Base-by-base conservation (phyloP, 768 basidiomycete species). In the Leccinellum luteum region DNA sequence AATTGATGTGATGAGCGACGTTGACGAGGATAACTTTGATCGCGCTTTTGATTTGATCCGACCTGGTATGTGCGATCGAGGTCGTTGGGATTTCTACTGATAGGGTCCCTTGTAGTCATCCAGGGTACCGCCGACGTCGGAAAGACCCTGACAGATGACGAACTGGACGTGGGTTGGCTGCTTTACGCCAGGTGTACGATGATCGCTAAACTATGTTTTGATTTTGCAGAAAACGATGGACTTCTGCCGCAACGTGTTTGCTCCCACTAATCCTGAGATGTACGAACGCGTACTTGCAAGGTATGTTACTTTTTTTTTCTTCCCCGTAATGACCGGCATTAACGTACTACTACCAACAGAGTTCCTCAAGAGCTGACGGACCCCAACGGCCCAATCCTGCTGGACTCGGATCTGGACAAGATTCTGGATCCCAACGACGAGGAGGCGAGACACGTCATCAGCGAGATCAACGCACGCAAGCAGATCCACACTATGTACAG, bases 381-480 rank as follows among this genome's bases (percentile, higher is more conserved):
- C 27, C 51, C 55, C 4, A 14, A 30, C 2, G 56, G 31, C 13
- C 59, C 55, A 3, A 47, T 60, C 48, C 21, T 57, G 34, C 13
- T 51, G 0, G 55, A 56, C 21, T 31, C n/a, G 0, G 51, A 60
- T 9, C 14, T 57, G 2, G 17, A 53, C 6, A 32, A 7, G 38
- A 31, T 57, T 9, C 27, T 60, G 10, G 55, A 53, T 49, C 31
- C 28, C 2, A 27, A 23, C 1, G 55, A 60, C 19, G 56, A 58
- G 14, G 63, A 64, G 1, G 56, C 59, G 2, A 61, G 23, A 50
- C 14, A 27, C 2, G 59, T 64, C 1, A 25, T 64, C 19, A n/a
- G 44, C 9, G 59, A 64, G 53, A 60, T 64, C 28, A 64, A 64
- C 30, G 54, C 56, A 10, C 55, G 63, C 45, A 64, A 64, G 27